Conservation (phyloP, 2,329 filamentous ascomycete genomes). For the Xenosphaeropsis pyriputrescens region DNA sequence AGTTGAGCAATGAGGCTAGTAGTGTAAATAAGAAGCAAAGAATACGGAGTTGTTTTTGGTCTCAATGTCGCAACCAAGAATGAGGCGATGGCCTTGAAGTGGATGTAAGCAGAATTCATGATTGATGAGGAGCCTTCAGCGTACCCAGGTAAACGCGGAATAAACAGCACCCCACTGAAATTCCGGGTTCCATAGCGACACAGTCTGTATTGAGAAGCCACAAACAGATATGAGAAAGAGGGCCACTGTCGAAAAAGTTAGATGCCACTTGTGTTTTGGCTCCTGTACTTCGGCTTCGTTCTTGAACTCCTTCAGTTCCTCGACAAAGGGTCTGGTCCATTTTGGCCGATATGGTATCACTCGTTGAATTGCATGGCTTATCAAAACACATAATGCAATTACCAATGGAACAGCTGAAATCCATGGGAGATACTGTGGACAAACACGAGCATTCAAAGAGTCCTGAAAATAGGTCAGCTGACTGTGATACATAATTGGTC, state of each 20-base stretch:
- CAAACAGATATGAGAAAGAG: constrained; percentile 23
- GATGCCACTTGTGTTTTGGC: constrained; percentile 10
- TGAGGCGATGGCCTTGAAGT: constrained; percentile 2
- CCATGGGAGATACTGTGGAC: constrained; percentile 11
- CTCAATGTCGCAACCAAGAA: constrained; percentile 9
- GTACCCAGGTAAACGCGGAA: constrained; percentile 11
- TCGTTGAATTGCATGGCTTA: constrained; percentile 11
- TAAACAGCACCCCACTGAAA: constrained; percentile 22
- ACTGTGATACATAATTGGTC: too few species aligned
- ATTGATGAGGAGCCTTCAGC: background rate
- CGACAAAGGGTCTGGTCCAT: constrained; percentile 36
- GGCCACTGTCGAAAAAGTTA: constrained; percentile 16
- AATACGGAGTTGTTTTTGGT: constrained; percentile 11
- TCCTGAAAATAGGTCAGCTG: constrained; percentile 8
- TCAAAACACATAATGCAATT: constrained; percentile 15
- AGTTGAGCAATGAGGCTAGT: constrained; percentile 11
- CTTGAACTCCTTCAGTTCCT: constrained; percentile 18
- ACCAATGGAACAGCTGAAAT: constrained; percentile 13
- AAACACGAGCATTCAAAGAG: constrained; percentile 13
- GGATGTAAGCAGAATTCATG: background rate
- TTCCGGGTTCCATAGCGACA: constrained; percentile 17
- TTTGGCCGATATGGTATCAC: constrained; percentile 20
- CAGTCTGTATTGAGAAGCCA: constrained; percentile 19
- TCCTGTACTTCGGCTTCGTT: constrained; percentile 16
- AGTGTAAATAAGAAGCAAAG: constrained; percentile 8